phyloP scores from a whole-genome alignment of 2,329 filamentous ascomycete species.

The Fusarium oligoseptatum region DNA sequence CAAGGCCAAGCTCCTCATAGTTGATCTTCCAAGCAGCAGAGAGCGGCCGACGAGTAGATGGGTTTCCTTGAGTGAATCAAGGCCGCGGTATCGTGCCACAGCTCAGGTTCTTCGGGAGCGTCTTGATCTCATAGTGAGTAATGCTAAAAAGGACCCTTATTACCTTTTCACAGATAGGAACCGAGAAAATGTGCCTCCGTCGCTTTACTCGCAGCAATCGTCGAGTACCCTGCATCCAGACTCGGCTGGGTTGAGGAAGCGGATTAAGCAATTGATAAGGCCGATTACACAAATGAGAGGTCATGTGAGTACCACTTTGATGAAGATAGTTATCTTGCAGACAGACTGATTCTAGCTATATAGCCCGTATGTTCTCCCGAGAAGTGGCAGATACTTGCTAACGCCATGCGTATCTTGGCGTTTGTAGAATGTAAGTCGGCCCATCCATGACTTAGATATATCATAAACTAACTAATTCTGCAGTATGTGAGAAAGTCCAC shows the following conservation, averaged over 20 bases:
- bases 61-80: not conserved
- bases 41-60: not conserved
- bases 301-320: not conserved
- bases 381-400: not conserved
- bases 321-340: not conserved
- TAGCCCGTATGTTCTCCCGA: not conserved
- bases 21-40: not conserved
- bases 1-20: not conserved
- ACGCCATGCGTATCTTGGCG: not conserved
- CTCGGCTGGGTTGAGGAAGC: not conserved
- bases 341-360: not conserved
- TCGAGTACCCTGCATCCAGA: slow-evolving; percentile 1
- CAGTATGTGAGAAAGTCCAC: not conserved
- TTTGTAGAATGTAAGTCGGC: not conserved
- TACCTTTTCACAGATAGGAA: not conserved
- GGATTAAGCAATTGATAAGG: not conserved
- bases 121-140: not conserved
- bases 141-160: not conserved
- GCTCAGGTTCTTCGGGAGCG: not conserved
- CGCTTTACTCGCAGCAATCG: not conserved
- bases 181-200: not conserved
- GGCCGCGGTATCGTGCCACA: not conserved
- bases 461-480: not conserved
- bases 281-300: slow-evolving; percentile 10
- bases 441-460: not conserved